A percentile compares a stretch with the other conserved stretches of the same genome.
These are phyloP conservation scores for Erysimum cheiranthoides DNA, from an alignment of 345 rosid genomes.

Conservation along the genomic window DNA sequence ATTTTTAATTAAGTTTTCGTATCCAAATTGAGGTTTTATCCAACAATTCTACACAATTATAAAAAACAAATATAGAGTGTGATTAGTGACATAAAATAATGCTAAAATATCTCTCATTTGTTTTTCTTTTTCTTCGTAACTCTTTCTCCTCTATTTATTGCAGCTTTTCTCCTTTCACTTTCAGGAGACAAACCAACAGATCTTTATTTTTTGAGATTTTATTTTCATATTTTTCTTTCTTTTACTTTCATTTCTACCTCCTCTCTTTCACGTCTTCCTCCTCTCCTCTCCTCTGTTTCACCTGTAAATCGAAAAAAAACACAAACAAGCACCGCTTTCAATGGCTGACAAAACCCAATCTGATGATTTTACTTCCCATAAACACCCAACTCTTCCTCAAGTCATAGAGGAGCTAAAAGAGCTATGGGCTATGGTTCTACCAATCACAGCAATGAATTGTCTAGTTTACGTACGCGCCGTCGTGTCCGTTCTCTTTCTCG, in stretches of 20 bases:
- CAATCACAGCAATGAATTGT: conserved; percentile 86
- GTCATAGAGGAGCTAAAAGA: conserved; percentile 82
- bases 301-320: not conserved
- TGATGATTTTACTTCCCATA: conserved; percentile 52
- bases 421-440: conserved; percentile 89
- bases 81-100: not conserved
- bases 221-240: not conserved
- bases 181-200: conserved; percentile 40
- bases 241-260: conserved; percentile 32
- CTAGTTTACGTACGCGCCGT: conserved; percentile 79
- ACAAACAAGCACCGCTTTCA: not conserved
- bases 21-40: not conserved
- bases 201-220: conserved; percentile 12
- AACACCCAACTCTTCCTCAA: conserved; percentile 60
- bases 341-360: conserved; percentile 62
- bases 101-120: not conserved
- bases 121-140: not conserved
- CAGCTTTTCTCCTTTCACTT: conserved; percentile 43
- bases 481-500: conserved; percentile 87
- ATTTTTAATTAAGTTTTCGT: not conserved
- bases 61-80: no score
- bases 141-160: conserved; percentile 40
- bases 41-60: no score
- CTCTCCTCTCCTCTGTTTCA: conserved; percentile 20
- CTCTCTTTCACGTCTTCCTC: conserved; percentile 24